These are phyloP conservation scores for Solanum gracilifrons DNA, from an alignment of 257 asterid genomes.

Conservation along the genomic window DNA sequence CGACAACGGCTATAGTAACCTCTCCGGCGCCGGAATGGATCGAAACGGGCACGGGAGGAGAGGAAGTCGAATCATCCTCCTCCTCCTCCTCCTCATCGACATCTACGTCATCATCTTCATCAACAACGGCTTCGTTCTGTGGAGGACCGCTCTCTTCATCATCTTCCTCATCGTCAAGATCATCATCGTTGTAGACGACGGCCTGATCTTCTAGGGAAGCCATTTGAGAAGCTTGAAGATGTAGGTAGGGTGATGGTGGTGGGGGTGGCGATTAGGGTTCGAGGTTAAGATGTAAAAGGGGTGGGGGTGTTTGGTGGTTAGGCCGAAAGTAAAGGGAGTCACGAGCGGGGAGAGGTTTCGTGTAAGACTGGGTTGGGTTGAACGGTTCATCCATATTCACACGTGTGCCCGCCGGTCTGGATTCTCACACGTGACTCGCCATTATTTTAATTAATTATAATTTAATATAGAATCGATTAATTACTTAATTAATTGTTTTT, in stretches of 20 bases:
- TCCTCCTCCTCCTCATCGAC: constrained; percentile 31
- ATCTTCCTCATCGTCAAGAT: background rate
- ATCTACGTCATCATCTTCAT: constrained; percentile 26
- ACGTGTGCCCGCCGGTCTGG: background rate
- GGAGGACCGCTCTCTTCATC: background rate
- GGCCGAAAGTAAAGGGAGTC: background rate
- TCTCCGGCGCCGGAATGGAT: constrained; percentile 12
- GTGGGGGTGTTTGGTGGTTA: background rate
- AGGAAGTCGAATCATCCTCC: constrained; percentile 42
- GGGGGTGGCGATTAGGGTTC: background rate
- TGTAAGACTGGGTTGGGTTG: constrained; percentile 6
- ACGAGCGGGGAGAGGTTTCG: background rate
- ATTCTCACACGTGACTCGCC: background rate
- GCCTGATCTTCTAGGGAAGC: constrained; percentile 8
- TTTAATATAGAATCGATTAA: background rate
- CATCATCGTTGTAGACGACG: constrained; percentile 5
- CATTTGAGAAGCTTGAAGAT: constrained; percentile 2
- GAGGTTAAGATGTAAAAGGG: background rate
- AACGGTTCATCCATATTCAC: background rate
- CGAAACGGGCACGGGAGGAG: constrained; percentile 9
- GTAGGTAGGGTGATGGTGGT: background rate
- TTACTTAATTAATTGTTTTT: background rate
- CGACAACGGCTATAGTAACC: constrained; percentile 59
- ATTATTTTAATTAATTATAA: background rate
- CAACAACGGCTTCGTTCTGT: background rate